Evolutionary conservation across 257 asterid genomes (phyloP).

Genomic region (Nicotiana knightiana): DNA sequence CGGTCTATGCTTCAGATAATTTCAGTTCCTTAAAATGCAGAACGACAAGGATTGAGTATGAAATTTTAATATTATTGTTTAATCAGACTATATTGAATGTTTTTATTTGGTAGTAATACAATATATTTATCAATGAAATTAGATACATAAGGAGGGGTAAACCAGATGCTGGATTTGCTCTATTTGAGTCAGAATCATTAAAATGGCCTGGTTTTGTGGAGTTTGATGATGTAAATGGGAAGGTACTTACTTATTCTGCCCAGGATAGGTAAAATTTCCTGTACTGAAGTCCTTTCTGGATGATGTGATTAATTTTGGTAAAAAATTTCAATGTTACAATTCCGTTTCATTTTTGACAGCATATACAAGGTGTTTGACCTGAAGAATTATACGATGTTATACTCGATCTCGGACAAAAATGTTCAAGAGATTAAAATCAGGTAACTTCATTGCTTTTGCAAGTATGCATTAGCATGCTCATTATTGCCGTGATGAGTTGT

Average conservation of each 20-base stretch:
- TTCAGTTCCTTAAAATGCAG: conserved; percentile 94
- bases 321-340: not conserved
- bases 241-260: conserved; percentile 93
- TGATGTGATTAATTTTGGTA: conserved; percentile 8
- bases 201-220: conserved; percentile 99
- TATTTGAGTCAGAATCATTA: conserved; percentile 92
- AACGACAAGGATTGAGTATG: conserved; percentile 95
- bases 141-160: conserved; percentile 90
- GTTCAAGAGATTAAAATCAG: conserved; percentile 69
- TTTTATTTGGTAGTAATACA: not conserved
- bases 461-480: not conserved
- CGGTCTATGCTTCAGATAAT: conserved; percentile 95
- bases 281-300: not conserved
- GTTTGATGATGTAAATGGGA: conserved; percentile 97
- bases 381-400: conserved; percentile 70
- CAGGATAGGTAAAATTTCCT: conserved; percentile 61
- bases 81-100: not conserved
- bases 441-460: conserved; percentile 13
- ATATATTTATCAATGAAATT: conserved; percentile 5
- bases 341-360: conserved; percentile 38
- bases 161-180: conserved; percentile 95
- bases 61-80: conserved; percentile 16
- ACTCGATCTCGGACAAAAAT: conserved; percentile 83
- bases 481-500: not conserved
- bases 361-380: conserved; percentile 65